A percentile compares a stretch with the other conserved stretches of the same genome.
Conservation (phyloP, 75 land plant species). For the Azolla pinnata region DNA sequence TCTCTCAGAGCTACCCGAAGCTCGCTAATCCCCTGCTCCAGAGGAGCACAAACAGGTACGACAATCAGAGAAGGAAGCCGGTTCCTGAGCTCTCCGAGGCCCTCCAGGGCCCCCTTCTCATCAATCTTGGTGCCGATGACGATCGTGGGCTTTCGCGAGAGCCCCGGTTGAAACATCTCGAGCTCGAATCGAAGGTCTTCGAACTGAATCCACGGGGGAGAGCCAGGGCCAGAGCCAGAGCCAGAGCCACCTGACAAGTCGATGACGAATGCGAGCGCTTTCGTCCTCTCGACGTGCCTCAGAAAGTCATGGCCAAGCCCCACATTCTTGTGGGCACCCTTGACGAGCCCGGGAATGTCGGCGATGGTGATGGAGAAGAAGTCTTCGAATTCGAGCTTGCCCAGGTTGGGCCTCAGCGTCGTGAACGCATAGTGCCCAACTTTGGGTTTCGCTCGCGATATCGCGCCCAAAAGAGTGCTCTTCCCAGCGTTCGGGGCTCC, state of each 20-base stretch:
- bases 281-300: constrained; percentile 91
- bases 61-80: constrained; percentile 57
- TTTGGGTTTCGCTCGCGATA: constrained; percentile 76
- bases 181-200: constrained; percentile 64
- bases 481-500: constrained; percentile 97
- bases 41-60: constrained; percentile 76
- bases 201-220: constrained; percentile 78
- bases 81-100: constrained; percentile 30
- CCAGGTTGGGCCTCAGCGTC: constrained; percentile 81
- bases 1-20: constrained; percentile 54
- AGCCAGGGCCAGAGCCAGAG: constrained; percentile 54
- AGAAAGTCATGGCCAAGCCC: constrained; percentile 92
- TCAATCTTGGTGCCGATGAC: constrained; percentile 85
- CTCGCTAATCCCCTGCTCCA: constrained; percentile 72
- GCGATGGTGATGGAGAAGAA: constrained; percentile 57
- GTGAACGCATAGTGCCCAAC: constrained; percentile 92
- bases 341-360: constrained; percentile 92
- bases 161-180: constrained; percentile 59
- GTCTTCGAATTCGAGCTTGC: constrained; percentile 72
- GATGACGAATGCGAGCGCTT: constrained; percentile 79
- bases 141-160: constrained; percentile 59
- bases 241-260: constrained; percentile 72
- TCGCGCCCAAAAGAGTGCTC: constrained; percentile 84
- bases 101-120: constrained; percentile 52
- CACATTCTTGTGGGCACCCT: constrained; percentile 80